phyloP scores from a whole-genome alignment of 306 rosid species.

The Gynostemma pentaphyllum region DNA sequence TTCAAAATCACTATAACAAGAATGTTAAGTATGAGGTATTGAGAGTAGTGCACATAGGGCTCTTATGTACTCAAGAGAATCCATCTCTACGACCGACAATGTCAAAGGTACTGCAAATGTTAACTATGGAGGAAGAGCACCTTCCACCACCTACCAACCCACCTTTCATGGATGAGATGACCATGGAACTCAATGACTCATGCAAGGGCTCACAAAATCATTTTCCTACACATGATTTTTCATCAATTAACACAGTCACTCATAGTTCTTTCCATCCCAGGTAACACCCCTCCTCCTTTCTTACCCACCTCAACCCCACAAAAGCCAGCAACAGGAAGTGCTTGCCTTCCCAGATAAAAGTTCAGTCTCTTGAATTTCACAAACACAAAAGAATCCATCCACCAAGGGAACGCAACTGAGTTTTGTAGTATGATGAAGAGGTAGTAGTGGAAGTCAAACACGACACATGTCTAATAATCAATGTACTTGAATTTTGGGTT shows the following conservation, averaged over 20 bases:
- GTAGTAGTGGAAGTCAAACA: background rate
- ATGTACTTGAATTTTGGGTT: background rate
- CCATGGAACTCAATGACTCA: conserved; percentile 63
- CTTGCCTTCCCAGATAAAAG: background rate
- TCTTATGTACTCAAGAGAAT: conserved; percentile 76
- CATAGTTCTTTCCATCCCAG: conserved; percentile 65
- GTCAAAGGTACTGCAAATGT: conserved; percentile 65
- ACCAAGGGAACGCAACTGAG: background rate
- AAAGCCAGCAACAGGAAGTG: background rate
- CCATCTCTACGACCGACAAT: conserved; percentile 60
- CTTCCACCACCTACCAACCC: conserved; percentile 77
- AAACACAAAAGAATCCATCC: background rate
- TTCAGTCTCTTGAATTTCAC: background rate
- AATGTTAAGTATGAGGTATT: conserved; percentile 30
- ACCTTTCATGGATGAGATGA: conserved; percentile 74
- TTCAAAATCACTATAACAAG: conserved; percentile 26
- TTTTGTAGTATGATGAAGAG: background rate
- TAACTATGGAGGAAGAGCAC: conserved; percentile 46
- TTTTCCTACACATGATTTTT: conserved; percentile 19
- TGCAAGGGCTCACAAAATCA: conserved; percentile 30
- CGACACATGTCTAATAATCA: too few relatives aligned
- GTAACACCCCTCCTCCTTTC: conserved; percentile 11
- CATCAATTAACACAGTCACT: conserved; percentile 54
- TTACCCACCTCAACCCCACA: background rate
- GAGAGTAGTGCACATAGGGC: conserved; percentile 73